Conservation (phyloP, 2,329 filamentous ascomycete genomes). For the Trichoderma endophyticum region DNA sequence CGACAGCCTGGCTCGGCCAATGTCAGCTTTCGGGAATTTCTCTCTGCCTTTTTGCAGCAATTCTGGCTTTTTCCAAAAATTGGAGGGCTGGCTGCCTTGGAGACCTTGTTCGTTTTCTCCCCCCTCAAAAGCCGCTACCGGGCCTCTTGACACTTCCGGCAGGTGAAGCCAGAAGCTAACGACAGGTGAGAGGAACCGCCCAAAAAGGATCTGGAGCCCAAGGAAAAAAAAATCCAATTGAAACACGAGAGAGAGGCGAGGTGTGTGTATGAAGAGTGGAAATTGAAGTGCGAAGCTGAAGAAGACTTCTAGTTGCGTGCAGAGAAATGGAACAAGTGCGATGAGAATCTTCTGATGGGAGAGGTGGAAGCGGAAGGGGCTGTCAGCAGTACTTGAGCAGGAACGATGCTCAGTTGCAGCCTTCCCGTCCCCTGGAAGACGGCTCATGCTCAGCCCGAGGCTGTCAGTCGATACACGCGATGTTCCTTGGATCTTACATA, state of each 20-base stretch:
- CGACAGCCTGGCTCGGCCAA: slow-evolving; percentile 3
- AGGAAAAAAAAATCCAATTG: not conserved
- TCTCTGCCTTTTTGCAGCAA: not conserved
- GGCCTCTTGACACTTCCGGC: not conserved
- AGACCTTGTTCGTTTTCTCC: not conserved
- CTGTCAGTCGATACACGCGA: not conserved
- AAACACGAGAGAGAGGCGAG: not conserved
- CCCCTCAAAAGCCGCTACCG: not conserved
- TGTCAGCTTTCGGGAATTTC: slow-evolving; percentile 11
- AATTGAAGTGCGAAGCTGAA: not conserved
- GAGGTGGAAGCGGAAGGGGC: not conserved
- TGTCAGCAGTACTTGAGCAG: not conserved
- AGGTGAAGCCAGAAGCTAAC: not conserved
- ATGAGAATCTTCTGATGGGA: not conserved
- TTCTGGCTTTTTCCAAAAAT: not conserved
- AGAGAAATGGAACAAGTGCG: not conserved
- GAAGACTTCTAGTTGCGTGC: not conserved
- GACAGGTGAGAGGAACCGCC: not conserved
- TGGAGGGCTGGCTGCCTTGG: not conserved
- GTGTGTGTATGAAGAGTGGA: not conserved
- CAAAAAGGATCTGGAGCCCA: not conserved
- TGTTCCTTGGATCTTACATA: not conserved
- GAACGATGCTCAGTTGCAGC: not conserved
- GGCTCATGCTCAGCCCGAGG: not conserved
- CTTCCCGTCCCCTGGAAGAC: not conserved